These are phyloP conservation scores for Camelina laxa DNA, from an alignment of 345 rosid species.

Conservation along the genomic window DNA sequence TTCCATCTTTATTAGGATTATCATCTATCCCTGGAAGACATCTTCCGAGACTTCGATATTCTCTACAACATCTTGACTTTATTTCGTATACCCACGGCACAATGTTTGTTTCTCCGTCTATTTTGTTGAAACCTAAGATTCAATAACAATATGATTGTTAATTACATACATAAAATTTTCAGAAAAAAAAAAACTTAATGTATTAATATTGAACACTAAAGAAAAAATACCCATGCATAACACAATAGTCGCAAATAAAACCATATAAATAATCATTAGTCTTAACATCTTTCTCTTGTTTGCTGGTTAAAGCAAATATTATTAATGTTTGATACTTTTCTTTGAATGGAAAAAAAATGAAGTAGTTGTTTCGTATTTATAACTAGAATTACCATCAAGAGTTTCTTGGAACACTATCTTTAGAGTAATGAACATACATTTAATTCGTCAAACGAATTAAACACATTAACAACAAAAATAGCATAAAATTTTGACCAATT, in stretches of 20 bases:
- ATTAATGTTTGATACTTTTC: background rate
- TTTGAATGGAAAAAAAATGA: background rate
- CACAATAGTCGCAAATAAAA: constrained; percentile 13
- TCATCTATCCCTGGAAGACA: constrained; percentile 30
- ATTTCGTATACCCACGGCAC: background rate
- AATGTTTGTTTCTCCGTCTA: background rate
- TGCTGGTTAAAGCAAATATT: background rate
- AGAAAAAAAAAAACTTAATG: background rate
- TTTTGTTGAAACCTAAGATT: background rate
- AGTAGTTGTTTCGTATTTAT: constrained; percentile 9
- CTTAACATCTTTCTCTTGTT: background rate
- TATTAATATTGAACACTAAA: background rate
- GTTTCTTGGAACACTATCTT: background rate
- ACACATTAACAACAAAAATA: background rate
- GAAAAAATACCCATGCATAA: constrained; percentile 16
- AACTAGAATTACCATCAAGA: background rate
- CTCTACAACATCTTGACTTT: constrained; percentile 30
- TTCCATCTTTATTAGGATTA: background rate
- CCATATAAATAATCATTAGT: constrained; percentile 1
- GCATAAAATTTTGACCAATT: background rate
- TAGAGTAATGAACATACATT: too few species aligned
- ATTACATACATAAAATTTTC: background rate
- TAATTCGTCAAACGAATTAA: background rate
- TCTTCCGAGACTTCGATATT: constrained; percentile 7
- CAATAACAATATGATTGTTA: background rate